Evolutionary conservation across 192 early-diverging fungal genomes (phyloP).

Genomic region (Coemansia nantahalensis): DNA sequence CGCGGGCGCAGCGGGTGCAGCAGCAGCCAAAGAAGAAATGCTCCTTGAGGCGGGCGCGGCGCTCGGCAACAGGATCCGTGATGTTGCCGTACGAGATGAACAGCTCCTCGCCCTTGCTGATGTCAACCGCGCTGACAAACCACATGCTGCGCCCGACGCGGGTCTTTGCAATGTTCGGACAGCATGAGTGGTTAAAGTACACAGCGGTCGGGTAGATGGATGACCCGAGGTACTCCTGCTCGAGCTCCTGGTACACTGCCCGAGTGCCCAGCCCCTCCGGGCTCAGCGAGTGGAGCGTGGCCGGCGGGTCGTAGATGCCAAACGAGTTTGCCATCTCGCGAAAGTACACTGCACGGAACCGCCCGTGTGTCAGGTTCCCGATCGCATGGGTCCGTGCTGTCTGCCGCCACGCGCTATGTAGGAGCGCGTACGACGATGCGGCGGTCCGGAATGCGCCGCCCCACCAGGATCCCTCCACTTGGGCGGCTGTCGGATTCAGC

Average conservation of each 20-base stretch:
- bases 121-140: slow-evolving; percentile 47
- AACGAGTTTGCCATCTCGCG: slow-evolving; percentile 70
- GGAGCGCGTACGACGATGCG: slow-evolving; percentile 19
- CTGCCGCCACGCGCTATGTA: slow-evolving; percentile 16
- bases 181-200: slow-evolving; percentile 69
- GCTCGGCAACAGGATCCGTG: slow-evolving; percentile 28
- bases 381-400: neutral
- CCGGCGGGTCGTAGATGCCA: slow-evolving; percentile 60
- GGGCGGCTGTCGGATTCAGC: slow-evolving; percentile 3
- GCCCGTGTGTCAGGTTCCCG: slow-evolving; percentile 18
- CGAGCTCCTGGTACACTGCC: slow-evolving; percentile 7
- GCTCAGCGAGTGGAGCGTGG: no score
- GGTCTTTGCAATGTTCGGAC: slow-evolving; percentile 56
- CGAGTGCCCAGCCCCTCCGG: neutral
- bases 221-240: slow-evolving; percentile 57
- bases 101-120: slow-evolving; percentile 57
- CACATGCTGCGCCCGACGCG: slow-evolving; percentile 48
- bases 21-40: slow-evolving; percentile 62
- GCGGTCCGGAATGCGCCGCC: slow-evolving; percentile 11
- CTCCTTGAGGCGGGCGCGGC: slow-evolving; percentile 51
- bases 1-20: slow-evolving; percentile 57
- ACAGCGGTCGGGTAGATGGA: slow-evolving; percentile 62
- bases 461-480: slow-evolving; percentile 29
- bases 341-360: slow-evolving; percentile 57
- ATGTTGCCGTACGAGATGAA: slow-evolving; percentile 65